These are phyloP conservation scores for Gossypium raimondii DNA, from an alignment of 345 rosid species.

Conservation along the genomic window DNA sequence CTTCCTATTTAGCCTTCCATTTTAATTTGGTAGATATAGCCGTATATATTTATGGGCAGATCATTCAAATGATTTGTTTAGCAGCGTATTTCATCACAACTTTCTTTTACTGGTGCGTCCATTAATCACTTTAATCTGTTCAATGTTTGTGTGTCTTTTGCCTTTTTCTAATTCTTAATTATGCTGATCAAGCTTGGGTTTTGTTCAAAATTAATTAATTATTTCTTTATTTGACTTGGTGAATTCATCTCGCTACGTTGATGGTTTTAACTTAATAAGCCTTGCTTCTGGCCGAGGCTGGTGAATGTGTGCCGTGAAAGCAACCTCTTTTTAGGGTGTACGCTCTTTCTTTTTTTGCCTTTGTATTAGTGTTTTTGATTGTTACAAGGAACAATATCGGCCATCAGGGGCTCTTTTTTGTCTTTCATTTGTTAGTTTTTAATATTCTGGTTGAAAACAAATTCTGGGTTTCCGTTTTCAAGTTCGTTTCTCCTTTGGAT, in stretches of 20 bases:
- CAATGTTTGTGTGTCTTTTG: neutral
- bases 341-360: neutral
- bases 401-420: neutral
- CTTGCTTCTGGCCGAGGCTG: slow-evolving; percentile 29
- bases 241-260: neutral
- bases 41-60: slow-evolving; percentile 21
- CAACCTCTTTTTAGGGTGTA: slow-evolving; percentile 16
- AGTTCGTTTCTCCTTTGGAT: slow-evolving; percentile 17
- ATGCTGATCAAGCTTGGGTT: slow-evolving; percentile 18
- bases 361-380: neutral
- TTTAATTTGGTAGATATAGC: slow-evolving; percentile 15
- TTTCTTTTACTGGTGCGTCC: slow-evolving; percentile 31
- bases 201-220: slow-evolving; percentile 8
- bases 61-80: slow-evolving; percentile 36
- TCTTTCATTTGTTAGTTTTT: neutral
- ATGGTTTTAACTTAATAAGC: neutral
- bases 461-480: slow-evolving; percentile 12
- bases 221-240: slow-evolving; percentile 6
- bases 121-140: neutral
- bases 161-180: neutral
- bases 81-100: slow-evolving; percentile 24
- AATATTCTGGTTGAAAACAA: neutral
- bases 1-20: neutral
- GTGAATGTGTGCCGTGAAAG: slow-evolving; percentile 46
- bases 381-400: slow-evolving; percentile 10